Base-by-base conservation (phyloP, 352 stramenopile species). In the Phytophthora pseudosyringae region DNA sequence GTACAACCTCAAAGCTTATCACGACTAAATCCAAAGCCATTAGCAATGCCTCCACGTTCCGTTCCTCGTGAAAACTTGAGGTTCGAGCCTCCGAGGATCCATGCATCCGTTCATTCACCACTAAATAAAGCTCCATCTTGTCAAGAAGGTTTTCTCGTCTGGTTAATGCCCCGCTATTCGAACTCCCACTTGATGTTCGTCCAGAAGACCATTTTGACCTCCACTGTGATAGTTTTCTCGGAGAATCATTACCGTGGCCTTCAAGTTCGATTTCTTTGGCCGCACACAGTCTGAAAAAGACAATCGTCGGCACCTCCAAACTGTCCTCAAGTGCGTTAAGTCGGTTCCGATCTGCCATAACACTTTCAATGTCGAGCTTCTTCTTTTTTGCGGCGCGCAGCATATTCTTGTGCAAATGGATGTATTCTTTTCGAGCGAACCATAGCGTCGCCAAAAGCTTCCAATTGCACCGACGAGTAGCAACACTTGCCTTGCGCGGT, bases 231-330 rank as follows among this genome's bases (percentile, higher is more conserved):
- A 92, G 39, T 35, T 90, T 92, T 65, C 89, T 80, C 2, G 79
- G 73, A 3, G 85, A 92, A 62, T 91, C 83, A 7, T 86, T 58
- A 0, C 87, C 78, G 41, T 67, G 84, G 12, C 77, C 75, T 65
- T 95, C 85, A 48, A 91, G 55, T 39, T 91, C 84, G 7, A 84
- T 54, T 51, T 95, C 87, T 64, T 84, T 71, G 0, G 68, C 63
- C 0, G 85, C 83, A 53, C 87, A 95, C 11, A 88, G 35, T 1
- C 87, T 69, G 33, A 93, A 95, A 54, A 95, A 95, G 1, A 93
- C 85, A 56, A 95, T 90, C 1, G 82, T 91, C 0, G 91, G 75
- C 1, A 93, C 85, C 50, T 90, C 77, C 31, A 95, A 52, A 15
- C 76, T 73, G 29, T 93, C 86, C 63, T 95, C 87, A 5, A 95